These are phyloP conservation scores for Umbelopsis ramanniana DNA, from an alignment of 192 early-diverging fungal species.

Conservation along the genomic window DNA sequence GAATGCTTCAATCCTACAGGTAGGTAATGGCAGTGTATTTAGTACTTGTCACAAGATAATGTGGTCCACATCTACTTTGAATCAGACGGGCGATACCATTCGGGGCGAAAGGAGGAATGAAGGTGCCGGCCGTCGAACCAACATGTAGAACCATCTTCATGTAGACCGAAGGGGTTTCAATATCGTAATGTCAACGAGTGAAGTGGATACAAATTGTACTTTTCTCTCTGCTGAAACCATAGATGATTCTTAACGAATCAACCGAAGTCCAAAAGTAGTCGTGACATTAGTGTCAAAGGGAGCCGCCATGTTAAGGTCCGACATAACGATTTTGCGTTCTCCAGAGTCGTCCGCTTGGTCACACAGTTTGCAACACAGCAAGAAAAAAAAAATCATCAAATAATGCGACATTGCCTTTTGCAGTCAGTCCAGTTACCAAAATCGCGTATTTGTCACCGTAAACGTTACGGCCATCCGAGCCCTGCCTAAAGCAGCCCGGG, in stretches of 20 bases:
- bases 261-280: background rate
- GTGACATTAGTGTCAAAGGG: conserved; percentile 18
- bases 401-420: conserved; percentile 17
- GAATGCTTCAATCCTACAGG: no score
- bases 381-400: background rate
- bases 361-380: conserved; percentile 12
- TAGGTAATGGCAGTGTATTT: no score
- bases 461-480: conserved; percentile 19
- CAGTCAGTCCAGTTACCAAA: conserved; percentile 8
- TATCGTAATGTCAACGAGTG: no score
- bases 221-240: no score
- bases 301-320: background rate
- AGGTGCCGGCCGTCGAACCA: no score
- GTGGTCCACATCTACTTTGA: no score
- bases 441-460: conserved; percentile 2
- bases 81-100: no score
- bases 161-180: no score
- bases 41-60: no score
- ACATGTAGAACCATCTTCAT: no score
- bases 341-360: background rate
- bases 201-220: no score
- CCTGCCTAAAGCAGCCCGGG: conserved; percentile 14
- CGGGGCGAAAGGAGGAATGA: no score
- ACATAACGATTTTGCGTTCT: background rate
- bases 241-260: background rate